Percentiles rank a stretch among this genome's conserved stretches.
Evolutionary conservation across 805 yeast genomes (phyloP).

Genomic region (Saccharomyces kudriavzevii): DNA sequence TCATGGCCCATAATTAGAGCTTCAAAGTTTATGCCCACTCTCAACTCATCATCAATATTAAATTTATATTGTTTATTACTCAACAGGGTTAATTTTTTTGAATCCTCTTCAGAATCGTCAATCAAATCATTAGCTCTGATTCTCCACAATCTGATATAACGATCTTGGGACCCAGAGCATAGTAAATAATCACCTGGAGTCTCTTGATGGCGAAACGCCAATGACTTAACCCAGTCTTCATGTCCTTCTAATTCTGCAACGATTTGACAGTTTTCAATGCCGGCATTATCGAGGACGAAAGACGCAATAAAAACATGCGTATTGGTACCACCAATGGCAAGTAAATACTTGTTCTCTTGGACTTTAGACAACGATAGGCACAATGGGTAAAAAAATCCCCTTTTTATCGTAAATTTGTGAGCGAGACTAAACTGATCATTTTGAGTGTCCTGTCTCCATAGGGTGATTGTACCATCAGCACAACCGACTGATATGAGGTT

Average conservation of each 20-base stretch:
- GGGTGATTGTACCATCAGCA: constrained; percentile 48
- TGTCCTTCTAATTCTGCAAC: constrained; percentile 71
- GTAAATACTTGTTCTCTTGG: constrained; percentile 31
- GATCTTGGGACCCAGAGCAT: constrained; percentile 89
- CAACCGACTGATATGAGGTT: constrained; percentile 50
- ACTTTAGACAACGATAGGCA: constrained; percentile 22
- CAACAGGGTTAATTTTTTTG: constrained; percentile 42
- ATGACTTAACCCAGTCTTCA: constrained; percentile 88
- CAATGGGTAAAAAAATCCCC: constrained; percentile 22
- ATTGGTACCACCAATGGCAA: constrained; percentile 72
- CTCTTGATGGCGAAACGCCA: constrained; percentile 46
- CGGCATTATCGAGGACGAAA: constrained; percentile 24
- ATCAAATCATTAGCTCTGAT: constrained; percentile 47
- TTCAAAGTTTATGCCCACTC: constrained; percentile 67
- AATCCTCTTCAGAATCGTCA: constrained; percentile 47
- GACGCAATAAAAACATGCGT: constrained; percentile 46
- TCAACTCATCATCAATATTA: constrained; percentile 27
- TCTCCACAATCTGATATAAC: constrained; percentile 87
- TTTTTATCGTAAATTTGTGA: constrained; percentile 19
- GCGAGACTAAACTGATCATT: constrained; percentile 14
- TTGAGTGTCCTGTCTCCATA: constrained; percentile 39
- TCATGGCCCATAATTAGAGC: constrained; percentile 97
- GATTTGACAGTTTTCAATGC: constrained; percentile 24
- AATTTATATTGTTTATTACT: constrained; percentile 70
- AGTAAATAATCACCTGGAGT: constrained; percentile 48